Percentiles rank a stretch among this genome's conserved stretches.
These are phyloP conservation scores for Lathyrus aphaca DNA, from an alignment of 306 rosid species.

Conservation along the genomic window DNA sequence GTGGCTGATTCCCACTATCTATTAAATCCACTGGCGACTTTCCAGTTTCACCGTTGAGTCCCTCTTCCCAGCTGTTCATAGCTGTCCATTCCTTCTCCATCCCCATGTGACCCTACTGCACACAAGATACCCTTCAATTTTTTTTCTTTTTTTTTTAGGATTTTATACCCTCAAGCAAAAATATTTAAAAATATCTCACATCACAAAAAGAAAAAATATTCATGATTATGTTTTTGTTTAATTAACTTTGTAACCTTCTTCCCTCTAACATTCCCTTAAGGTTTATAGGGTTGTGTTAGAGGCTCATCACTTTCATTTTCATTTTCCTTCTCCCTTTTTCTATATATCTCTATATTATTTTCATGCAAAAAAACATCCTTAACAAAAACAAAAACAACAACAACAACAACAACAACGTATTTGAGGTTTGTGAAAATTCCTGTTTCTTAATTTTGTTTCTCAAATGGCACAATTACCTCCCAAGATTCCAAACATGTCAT, in stretches of 20 bases:
- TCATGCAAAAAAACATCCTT: constrained; percentile 20
- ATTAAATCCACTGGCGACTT: constrained; percentile 65
- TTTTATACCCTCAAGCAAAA: constrained; percentile 20
- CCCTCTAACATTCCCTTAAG: constrained; percentile 39
- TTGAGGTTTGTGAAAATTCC: constrained; percentile 3
- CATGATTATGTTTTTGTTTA: constrained; percentile 25
- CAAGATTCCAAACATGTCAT: constrained; percentile 72
- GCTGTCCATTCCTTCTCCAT: constrained; percentile 68
- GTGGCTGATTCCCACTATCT: constrained; percentile 62
- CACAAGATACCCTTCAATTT: constrained; percentile 34
- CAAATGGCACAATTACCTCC: constrained; percentile 96
- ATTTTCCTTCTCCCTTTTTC: constrained; percentile 23
- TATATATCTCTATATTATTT: constrained; percentile 4
- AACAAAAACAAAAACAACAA: not conserved
- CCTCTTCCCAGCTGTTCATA: constrained; percentile 81
- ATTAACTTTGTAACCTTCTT: constrained; percentile 31
- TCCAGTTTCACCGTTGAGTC: constrained; percentile 88
- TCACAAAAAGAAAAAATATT: not conserved
- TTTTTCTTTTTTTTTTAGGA: constrained; percentile 11
- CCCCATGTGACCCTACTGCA: constrained; percentile 64
- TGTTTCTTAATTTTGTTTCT: not conserved
- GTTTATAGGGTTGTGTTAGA: constrained; percentile 36
- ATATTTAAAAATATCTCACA: not conserved
- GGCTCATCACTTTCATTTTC: constrained; percentile 39
- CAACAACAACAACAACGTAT: constrained; percentile 14